phyloP scores from a whole-genome alignment of 352 stramenopile genomes.

The Elongisporangium anandrum region DNA sequence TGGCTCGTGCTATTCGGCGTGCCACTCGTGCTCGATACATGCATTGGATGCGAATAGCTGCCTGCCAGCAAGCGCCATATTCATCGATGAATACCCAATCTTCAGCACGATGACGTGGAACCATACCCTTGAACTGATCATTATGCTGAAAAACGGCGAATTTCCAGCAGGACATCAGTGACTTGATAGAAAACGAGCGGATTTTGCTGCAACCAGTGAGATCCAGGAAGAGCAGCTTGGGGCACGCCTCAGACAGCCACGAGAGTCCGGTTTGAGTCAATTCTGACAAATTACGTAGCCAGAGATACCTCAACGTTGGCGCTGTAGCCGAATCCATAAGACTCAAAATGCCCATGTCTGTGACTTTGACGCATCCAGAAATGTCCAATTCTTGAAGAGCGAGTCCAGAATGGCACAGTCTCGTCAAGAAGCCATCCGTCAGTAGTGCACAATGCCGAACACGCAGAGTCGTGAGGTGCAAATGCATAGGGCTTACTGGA shows the following conservation, averaged over 20 bases:
- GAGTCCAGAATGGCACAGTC: slow-evolving; percentile 38
- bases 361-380: slow-evolving; percentile 62
- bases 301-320: slow-evolving; percentile 51
- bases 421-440: slow-evolving; percentile 35
- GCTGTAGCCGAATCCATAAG: slow-evolving; percentile 45
- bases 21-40: slow-evolving; percentile 58
- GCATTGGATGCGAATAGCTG: slow-evolving; percentile 62
- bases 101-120: slow-evolving; percentile 60
- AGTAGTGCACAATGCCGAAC: slow-evolving; percentile 36
- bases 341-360: slow-evolving; percentile 75
- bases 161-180: slow-evolving; percentile 55
- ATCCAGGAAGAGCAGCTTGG: slow-evolving; percentile 54
- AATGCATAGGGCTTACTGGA: slow-evolving; percentile 2
- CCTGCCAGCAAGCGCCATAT: slow-evolving; percentile 73
- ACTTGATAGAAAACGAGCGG: slow-evolving; percentile 43
- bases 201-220: slow-evolving; percentile 49
- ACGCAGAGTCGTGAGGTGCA: slow-evolving; percentile 29
- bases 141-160: slow-evolving; percentile 36
- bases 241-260: slow-evolving; percentile 84
- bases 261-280: slow-evolving; percentile 77
- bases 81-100: slow-evolving; percentile 85
- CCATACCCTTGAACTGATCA: slow-evolving; percentile 72
- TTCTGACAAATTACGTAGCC: slow-evolving; percentile 49
- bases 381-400: slow-evolving; percentile 78
- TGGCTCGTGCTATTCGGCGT: slow-evolving; percentile 24